These are phyloP conservation scores for Gossypium longicalyx DNA, from an alignment of 345 rosid genomes.

Conservation along the genomic window DNA sequence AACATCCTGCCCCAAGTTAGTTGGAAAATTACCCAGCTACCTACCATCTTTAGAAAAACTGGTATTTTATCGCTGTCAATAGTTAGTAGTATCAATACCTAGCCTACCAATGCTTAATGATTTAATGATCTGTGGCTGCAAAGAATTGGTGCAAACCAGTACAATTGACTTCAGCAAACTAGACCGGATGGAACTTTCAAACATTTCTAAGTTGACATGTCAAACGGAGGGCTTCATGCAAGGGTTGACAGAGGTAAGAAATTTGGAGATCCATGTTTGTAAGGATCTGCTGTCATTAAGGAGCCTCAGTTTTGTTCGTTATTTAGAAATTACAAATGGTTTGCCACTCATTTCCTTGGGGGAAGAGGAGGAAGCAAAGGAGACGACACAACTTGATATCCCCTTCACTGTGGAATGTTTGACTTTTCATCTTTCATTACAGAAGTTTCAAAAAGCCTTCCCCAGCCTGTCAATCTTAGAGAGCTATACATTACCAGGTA, in stretches of 20 bases:
- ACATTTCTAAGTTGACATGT: neutral
- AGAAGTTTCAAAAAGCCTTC: neutral
- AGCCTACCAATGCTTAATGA: neutral
- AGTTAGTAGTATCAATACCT: neutral
- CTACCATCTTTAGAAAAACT: neutral
- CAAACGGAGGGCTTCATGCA: neutral
- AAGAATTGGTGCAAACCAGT: neutral
- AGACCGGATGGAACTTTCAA: neutral
- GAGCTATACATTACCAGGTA: neutral
- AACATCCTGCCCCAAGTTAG: neutral
- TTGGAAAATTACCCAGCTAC: neutral
- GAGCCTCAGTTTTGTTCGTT: neutral
- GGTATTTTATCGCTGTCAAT: neutral
- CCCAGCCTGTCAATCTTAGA: neutral
- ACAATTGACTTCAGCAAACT: neutral
- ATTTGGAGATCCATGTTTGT: neutral
- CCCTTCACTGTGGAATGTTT: neutral
- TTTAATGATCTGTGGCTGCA: neutral
- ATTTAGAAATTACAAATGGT: neutral
- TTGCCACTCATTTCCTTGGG: neutral
- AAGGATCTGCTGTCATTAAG: neutral
- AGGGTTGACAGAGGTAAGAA: neutral
- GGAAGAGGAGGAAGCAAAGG: neutral
- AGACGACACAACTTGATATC: neutral
- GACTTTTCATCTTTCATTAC: neutral